Percentiles rank a stretch among this genome's conserved stretches.
Evolutionary conservation across 1,284 basidiomycete species (phyloP).

Genomic region (Cryptococcus deneoformans): DNA sequence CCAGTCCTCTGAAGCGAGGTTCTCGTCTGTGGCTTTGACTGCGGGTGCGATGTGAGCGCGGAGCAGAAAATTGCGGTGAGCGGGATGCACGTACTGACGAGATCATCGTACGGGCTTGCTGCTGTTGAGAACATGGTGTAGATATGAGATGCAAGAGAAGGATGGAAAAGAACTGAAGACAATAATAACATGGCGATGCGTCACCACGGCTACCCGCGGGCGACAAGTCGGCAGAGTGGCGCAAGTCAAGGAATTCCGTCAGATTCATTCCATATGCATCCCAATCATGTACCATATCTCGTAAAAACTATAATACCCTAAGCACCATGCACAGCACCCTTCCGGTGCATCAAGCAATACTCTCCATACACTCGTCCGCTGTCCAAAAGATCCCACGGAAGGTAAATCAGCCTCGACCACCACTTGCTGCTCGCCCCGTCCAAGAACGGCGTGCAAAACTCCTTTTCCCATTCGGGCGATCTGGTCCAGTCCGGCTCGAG

Average conservation of each 20-base stretch:
- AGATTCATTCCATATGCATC: too few species aligned
- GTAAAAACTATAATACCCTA: too few species aligned
- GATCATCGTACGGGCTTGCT: slow-evolving; percentile 85
- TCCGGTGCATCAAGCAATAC: slow-evolving; percentile 53
- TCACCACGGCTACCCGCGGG: too few species aligned
- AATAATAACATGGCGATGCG: too few species aligned
- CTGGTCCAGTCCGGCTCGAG: slow-evolving; percentile 72
- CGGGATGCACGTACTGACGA: slow-evolving; percentile 66
- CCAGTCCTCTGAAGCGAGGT: slow-evolving; percentile 93
- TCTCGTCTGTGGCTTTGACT: slow-evolving; percentile 95
- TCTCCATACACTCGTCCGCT: slow-evolving; percentile 52
- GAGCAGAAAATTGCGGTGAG: slow-evolving; percentile 3
- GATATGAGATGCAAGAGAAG: not conserved
- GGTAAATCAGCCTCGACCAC: slow-evolving; percentile 70
- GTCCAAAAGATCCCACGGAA: slow-evolving; percentile 59
- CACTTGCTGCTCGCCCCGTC: slow-evolving; percentile 70
- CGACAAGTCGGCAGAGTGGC: too few species aligned
- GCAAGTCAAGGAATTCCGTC: too few species aligned
- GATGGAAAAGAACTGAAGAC: not conserved
- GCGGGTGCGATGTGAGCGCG: slow-evolving; percentile 5
- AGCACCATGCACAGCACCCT: not conserved
- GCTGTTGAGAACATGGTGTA: slow-evolving; percentile 51
- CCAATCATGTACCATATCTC: too few species aligned
- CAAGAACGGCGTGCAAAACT: slow-evolving; percentile 73
- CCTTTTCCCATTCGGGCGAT: slow-evolving; percentile 63